Base-by-base conservation (phyloP, 768 basidiomycete genomes). In the Trametes villosa region DNA sequence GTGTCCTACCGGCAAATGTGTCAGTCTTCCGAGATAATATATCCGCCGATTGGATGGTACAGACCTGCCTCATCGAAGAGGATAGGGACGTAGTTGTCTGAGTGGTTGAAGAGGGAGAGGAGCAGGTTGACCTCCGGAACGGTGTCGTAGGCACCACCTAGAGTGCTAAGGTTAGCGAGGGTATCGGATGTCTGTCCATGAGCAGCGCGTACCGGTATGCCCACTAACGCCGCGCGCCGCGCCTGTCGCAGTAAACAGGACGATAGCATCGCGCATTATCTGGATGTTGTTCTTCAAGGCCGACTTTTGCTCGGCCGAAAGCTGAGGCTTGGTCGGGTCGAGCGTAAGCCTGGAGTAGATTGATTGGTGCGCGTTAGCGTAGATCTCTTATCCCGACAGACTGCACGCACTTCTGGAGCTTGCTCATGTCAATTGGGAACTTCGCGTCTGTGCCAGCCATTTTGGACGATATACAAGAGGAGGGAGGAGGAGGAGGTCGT, bases 151-250 rank as follows among this genome's bases (percentile, higher is more conserved):
- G 80, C 76, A 65, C 80, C 80, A 53, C 80, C 77, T 73, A 55
- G 24, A 53, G 49, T 8, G 29, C 18, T 9, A 12, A 24, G 2
- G 38, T 64, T 27, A 59, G 48, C 18, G 18, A 41, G 42, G 13
- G 12, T 4, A 11, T 15, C 12, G 40, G 9, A 38, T 45, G 18
- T 1, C 40, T n/a, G 26, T 53, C 13, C 20, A 17, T 27, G 22
- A 24, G 22, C 8, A 42, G 20, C 18, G 52, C 68, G 44, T 54
- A 86, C 88, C 89, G 67, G 90, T 93, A 74, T 94, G 93, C 33
- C 93, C 93, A 66, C 89, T 90, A 42, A 92, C 89, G 49, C 93
- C 93, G 42, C 93, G 81, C 4, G 93, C 93, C 50, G 90, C 86
- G 53, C 91, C 93, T 9, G 90, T 88, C 6, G 92, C 88, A 0